A percentile compares a stretch with the other conserved stretches of the same genome.
Evolutionary conservation across 768 basidiomycete species (phyloP).

Genomic region (Podaxis carcinomalis): DNA sequence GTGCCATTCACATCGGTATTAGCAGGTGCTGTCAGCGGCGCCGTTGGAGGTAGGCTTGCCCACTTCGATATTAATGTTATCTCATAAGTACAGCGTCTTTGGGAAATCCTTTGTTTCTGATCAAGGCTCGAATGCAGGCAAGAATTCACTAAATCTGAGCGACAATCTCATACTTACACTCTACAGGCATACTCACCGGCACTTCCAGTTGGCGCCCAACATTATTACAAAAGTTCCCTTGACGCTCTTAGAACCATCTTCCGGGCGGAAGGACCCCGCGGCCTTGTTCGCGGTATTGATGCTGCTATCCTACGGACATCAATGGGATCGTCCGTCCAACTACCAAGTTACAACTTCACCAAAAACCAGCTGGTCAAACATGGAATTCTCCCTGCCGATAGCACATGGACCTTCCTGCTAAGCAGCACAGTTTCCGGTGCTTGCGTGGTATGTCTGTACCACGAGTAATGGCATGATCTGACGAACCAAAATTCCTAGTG

Average conservation of each 20-base stretch:
- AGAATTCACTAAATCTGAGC: constrained; percentile 9
- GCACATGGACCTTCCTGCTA: constrained; percentile 81
- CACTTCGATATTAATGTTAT: constrained; percentile 1
- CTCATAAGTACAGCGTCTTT: constrained; percentile 46
- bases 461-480: not conserved
- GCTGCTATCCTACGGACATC: constrained; percentile 91
- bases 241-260: constrained; percentile 81
- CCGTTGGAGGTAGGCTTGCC: constrained; percentile 71
- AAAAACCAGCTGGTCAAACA: constrained; percentile 73
- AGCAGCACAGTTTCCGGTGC: constrained; percentile 88
- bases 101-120: constrained; percentile 89
- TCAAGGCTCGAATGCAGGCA: constrained; percentile 98
- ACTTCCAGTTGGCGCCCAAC: constrained; percentile 92
- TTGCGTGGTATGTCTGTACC: constrained; percentile 71
- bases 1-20: constrained; percentile 72
- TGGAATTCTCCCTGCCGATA: constrained; percentile 69
- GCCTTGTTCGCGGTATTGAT: constrained; percentile 87
- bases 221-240: constrained; percentile 81
- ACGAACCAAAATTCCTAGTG: constrained; percentile 42
- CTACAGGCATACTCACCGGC: constrained; percentile 87
- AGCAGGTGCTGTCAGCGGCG: constrained; percentile 88
- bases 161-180: not conserved
- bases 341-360: constrained; percentile 93
- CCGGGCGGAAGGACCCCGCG: constrained; percentile 69
- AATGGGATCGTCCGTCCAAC: constrained; percentile 94